phyloP scores from a whole-genome alignment of 495 filamentous ascomycete genomes.

The Penicillium silybi region DNA sequence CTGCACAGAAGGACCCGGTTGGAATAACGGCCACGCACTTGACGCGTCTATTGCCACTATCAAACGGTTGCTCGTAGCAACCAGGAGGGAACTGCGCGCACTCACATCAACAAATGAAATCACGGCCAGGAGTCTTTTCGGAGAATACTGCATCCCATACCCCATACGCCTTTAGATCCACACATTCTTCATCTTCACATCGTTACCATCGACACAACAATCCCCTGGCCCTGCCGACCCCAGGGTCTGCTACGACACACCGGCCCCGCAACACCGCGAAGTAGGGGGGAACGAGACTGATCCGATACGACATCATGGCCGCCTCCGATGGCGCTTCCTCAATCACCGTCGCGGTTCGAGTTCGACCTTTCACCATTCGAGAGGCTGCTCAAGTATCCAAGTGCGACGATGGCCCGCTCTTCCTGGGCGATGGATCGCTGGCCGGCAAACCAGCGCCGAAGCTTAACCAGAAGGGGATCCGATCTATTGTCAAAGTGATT shows the following conservation, averaged over 20 bases:
- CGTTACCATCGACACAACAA: slow-evolving; percentile 19
- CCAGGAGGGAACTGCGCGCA: slow-evolving; percentile 27
- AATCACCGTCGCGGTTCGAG: slow-evolving; percentile 73
- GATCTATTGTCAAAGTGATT: slow-evolving; percentile 90
- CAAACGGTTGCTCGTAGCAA: slow-evolving; percentile 37
- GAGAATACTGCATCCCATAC: slow-evolving; percentile 31
- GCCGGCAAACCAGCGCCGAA: slow-evolving; percentile 78
- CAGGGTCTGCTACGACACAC: slow-evolving; percentile 21
- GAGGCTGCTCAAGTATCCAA: slow-evolving; percentile 67
- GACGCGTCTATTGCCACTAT: slow-evolving; percentile 7
- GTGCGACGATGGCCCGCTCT: slow-evolving; percentile 81
- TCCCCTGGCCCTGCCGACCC: slow-evolving; percentile 15
- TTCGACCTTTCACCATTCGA: slow-evolving; percentile 80
- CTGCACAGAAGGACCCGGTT: background rate
- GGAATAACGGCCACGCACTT: slow-evolving; percentile 8
- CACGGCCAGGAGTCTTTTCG: slow-evolving; percentile 20
- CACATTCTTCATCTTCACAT: slow-evolving; percentile 25
- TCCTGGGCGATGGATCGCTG: slow-evolving; percentile 92
- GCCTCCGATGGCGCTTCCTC: slow-evolving; percentile 59
- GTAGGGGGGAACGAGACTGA: slow-evolving; percentile 6
- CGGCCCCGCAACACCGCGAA: slow-evolving; percentile 17
- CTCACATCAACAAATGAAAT: slow-evolving; percentile 37
- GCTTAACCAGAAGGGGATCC: slow-evolving; percentile 78
- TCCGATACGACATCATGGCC: slow-evolving; percentile 41
- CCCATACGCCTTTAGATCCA: slow-evolving; percentile 25